Conservation (phyloP, 148 eudicot genomes). For the Arbutus unedo region DNA sequence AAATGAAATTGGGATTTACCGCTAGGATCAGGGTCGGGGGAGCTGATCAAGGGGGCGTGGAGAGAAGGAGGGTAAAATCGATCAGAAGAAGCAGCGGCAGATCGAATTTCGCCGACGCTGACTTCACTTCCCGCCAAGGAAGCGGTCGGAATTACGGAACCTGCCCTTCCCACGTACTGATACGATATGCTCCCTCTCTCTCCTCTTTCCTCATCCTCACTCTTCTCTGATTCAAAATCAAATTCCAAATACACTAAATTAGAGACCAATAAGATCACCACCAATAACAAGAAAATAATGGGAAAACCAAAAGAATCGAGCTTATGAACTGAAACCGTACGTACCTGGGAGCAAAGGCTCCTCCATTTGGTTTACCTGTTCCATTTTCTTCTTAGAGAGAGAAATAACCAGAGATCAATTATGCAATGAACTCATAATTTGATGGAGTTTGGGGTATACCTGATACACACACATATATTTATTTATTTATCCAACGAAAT, state of each 20-base stretch:
- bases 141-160: constrained; percentile 45
- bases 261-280: neutral
- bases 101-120: constrained; percentile 84
- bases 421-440: neutral
- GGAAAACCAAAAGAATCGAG: neutral
- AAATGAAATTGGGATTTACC: constrained; percentile 24
- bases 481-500: too few species aligned
- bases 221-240: constrained; percentile 25
- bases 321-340: neutral
- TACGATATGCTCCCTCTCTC: constrained; percentile 40
- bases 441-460: neutral
- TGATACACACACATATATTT: neutral
- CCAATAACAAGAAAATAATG: neutral
- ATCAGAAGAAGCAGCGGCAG: constrained; percentile 58
- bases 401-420: neutral
- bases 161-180: constrained; percentile 66
- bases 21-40: constrained; percentile 40
- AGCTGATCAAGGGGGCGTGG: constrained; percentile 61
- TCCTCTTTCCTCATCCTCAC: constrained; percentile 15
- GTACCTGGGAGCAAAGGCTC: constrained; percentile 56
- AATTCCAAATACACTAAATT: neutral
- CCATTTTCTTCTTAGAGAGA: constrained; percentile 24
- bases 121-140: constrained; percentile 51
- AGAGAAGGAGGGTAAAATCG: constrained; percentile 76
- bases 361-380: constrained; percentile 30